These are phyloP conservation scores for Backusella australiensis DNA, from an alignment of 192 early-diverging fungal genomes.

Conservation along the genomic window DNA sequence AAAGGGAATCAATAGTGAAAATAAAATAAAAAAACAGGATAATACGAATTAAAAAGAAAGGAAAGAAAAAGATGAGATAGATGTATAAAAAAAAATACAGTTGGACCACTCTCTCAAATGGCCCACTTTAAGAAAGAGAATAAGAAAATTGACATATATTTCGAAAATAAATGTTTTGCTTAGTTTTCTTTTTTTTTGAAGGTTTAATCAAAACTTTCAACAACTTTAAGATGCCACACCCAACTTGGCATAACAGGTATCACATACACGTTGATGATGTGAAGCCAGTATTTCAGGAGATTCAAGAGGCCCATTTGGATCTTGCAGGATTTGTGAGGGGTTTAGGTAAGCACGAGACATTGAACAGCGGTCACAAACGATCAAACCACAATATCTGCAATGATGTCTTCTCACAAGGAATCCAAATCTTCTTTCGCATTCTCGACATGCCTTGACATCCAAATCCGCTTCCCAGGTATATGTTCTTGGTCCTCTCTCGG, in stretches of 20 bases:
- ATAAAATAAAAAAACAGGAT: background rate
- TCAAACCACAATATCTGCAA: slow-evolving; percentile 86
- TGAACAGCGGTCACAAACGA: slow-evolving; percentile 84
- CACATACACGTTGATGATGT: slow-evolving; percentile 35
- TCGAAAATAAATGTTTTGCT: background rate
- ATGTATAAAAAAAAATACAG: background rate
- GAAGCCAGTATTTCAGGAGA: slow-evolving; percentile 19
- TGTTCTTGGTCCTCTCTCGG: background rate
- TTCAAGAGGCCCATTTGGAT: slow-evolving; percentile 32
- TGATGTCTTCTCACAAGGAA: slow-evolving; percentile 85
- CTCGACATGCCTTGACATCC: slow-evolving; percentile 63
- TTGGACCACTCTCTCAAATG: too few species aligned
- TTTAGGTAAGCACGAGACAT: slow-evolving; percentile 53
- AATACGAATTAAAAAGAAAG: background rate
- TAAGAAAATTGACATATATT: background rate
- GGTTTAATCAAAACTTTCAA: background rate
- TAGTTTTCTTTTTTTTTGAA: background rate
- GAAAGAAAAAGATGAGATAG: background rate
- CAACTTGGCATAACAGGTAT: slow-evolving; percentile 37
- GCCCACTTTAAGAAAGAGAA: background rate
- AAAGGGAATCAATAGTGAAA: background rate
- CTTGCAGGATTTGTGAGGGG: slow-evolving; percentile 44
- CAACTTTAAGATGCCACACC: slow-evolving; percentile 1
- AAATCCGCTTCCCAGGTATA: slow-evolving; percentile 87
- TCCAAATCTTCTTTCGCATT: slow-evolving; percentile 69